phyloP scores from a whole-genome alignment of 2,329 filamentous ascomycete species.

The Calonectria leucothoes region DNA sequence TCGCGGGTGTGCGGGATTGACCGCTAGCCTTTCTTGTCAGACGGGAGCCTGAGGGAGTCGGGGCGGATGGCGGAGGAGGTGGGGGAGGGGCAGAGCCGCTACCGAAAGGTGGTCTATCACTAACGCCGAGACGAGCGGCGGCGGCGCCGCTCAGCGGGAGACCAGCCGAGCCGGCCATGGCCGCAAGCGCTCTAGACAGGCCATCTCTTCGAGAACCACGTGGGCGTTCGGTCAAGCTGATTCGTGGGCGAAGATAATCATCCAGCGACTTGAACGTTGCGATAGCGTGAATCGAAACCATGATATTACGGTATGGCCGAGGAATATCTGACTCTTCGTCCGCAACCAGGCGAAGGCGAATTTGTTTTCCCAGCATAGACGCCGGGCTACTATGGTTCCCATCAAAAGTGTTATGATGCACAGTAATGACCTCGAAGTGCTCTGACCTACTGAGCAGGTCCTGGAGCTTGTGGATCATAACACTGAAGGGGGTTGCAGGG shows the following conservation, averaged over 20 bases:
- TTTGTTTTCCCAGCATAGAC: constrained; percentile 96
- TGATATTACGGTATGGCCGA: constrained; percentile 88
- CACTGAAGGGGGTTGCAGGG: constrained; percentile 86
- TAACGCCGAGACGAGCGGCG: constrained; percentile 60
- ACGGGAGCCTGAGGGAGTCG: constrained; percentile 58
- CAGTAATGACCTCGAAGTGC: constrained; percentile 97
- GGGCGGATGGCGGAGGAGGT: constrained; percentile 49
- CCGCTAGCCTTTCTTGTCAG: constrained; percentile 58
- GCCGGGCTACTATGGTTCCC: constrained; percentile 90
- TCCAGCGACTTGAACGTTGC: constrained; percentile 97
- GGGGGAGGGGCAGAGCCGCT: constrained; percentile 51
- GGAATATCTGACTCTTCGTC: constrained; percentile 94
- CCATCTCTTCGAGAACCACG: constrained; percentile 71
- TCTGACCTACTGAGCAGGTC: constrained; percentile 96
- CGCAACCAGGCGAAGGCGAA: constrained; percentile 87
- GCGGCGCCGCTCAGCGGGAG: constrained; percentile 63
- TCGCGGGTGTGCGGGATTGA: constrained; percentile 57
- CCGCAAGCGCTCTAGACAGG: constrained; percentile 76
- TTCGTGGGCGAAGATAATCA: constrained; percentile 92
- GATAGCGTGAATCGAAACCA: constrained; percentile 98
- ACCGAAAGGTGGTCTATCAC: constrained; percentile 56
- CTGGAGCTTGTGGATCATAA: constrained; percentile 93
- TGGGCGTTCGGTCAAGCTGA: constrained; percentile 79
- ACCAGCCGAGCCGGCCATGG: constrained; percentile 79
- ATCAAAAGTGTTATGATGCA: constrained; percentile 92